Conservation (phyloP, 1,139 yeast species). For the Blastobotrys capitulatus region DNA sequence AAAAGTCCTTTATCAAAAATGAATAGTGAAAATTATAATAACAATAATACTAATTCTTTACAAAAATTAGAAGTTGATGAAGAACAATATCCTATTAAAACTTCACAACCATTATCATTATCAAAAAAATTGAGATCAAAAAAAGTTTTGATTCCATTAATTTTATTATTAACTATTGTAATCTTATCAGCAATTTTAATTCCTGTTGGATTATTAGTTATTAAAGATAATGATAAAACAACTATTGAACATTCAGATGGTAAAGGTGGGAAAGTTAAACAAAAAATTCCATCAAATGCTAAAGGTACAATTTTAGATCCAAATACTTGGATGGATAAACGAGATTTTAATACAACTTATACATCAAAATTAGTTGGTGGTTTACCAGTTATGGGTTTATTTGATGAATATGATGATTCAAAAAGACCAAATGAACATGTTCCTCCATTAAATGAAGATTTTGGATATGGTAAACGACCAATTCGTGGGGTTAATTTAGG, state of each 20-base stretch:
- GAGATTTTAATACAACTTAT: slow-evolving; percentile 35
- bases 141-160: slow-evolving; percentile 15
- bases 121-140: slow-evolving; percentile 11
- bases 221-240: slow-evolving; percentile 14
- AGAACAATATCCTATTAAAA: not conserved
- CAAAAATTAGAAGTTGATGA: slow-evolving; percentile 4
- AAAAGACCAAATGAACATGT: slow-evolving; percentile 27
- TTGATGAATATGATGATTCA: slow-evolving; percentile 30
- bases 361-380: slow-evolving; percentile 35
- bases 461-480: slow-evolving; percentile 46
- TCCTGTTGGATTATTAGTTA: slow-evolving; percentile 31
- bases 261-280: not conserved
- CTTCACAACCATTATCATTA: too few species aligned
- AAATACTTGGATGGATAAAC: slow-evolving; percentile 32
- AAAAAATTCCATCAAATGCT: slow-evolving; percentile 23
- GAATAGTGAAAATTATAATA: too few species aligned
- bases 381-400: slow-evolving; percentile 34
- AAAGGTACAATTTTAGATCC: slow-evolving; percentile 30
- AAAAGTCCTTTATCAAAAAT: too few species aligned
- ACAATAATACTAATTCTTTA: too few species aligned
- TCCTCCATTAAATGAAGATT: slow-evolving; percentile 26
- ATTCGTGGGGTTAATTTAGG: slow-evolving; percentile 81
- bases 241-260: not conserved
- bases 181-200: slow-evolving; percentile 28
- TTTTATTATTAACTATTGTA: slow-evolving; percentile 17